phyloP scores from a whole-genome alignment of 108 stramenopile genomes.

The Skeletonema marinoi region DNA sequence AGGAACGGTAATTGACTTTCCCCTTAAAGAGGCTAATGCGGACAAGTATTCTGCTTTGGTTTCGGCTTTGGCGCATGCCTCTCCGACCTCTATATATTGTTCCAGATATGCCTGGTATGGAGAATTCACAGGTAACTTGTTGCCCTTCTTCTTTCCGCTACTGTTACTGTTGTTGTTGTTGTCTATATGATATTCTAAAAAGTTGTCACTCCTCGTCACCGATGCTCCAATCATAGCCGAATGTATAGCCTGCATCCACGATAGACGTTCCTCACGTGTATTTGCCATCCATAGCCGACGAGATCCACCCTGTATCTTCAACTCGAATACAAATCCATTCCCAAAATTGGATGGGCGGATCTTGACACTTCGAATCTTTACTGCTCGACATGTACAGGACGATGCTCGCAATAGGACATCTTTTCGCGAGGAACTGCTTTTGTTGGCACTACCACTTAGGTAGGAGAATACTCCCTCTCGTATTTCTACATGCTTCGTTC shows the following conservation, averaged over 20 bases:
- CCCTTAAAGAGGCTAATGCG: conserved; percentile 40
- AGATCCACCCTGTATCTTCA: conserved; percentile 55
- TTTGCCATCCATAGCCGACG: conserved; percentile 80
- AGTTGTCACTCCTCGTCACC: conserved; percentile 64
- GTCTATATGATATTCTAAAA: conserved; percentile 45
- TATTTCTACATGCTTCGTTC: conserved; percentile 80
- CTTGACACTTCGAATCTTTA: conserved; percentile 58
- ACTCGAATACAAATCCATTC: conserved; percentile 53
- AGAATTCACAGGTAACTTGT: conserved; percentile 28
- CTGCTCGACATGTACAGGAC: conserved; percentile 67
- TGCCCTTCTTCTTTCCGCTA: conserved; percentile 11
- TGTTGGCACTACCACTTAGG: conserved; percentile 39
- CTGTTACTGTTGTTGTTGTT: conserved; percentile 35
- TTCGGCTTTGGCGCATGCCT: conserved; percentile 45
- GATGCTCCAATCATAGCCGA: conserved; percentile 82
- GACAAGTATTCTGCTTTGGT: conserved; percentile 64
- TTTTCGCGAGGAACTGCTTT: conserved; percentile 54
- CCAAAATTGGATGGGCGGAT: conserved; percentile 43
- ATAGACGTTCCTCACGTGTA: conserved; percentile 65
- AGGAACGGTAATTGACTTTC: conserved; percentile 61
- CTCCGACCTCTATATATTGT: conserved; percentile 59
- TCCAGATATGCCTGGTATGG: conserved; percentile 68
- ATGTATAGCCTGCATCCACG: conserved; percentile 82
- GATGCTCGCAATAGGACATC: conserved; percentile 63
- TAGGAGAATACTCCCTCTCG: conserved; percentile 75